phyloP scores from a whole-genome alignment of 2,329 filamentous ascomycete genomes.

The Arachnopeziza araneosa region DNA sequence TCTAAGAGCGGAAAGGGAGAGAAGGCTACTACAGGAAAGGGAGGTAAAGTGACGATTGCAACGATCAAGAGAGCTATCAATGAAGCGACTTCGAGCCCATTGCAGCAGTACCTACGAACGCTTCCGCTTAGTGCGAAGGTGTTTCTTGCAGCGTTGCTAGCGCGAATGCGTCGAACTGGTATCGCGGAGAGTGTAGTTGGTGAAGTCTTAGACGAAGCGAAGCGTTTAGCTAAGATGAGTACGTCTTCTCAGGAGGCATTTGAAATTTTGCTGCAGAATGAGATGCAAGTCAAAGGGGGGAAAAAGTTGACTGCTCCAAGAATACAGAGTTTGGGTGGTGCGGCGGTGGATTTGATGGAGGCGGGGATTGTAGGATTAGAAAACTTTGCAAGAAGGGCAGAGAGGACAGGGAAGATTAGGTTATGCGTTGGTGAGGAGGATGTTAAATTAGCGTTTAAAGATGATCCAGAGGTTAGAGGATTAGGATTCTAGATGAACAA shows the following conservation, averaged over 20 bases:
- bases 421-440: constrained; percentile 87
- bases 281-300: neutral
- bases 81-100: constrained; percentile 86
- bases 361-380: constrained; percentile 86
- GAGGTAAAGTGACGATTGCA: constrained; percentile 73
- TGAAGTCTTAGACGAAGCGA: constrained; percentile 83
- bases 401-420: constrained; percentile 81
- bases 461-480: constrained; percentile 77
- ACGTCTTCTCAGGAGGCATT: constrained; percentile 51
- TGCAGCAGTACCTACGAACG: constrained; percentile 81
- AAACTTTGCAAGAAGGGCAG: constrained; percentile 57
- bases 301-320: constrained; percentile 33
- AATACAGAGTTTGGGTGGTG: constrained; percentile 58
- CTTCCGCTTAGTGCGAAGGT: constrained; percentile 80
- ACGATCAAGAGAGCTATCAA: constrained; percentile 93
- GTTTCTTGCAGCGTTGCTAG: constrained; percentile 75
- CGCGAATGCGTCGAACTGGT: constrained; percentile 75
- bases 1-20: constrained; percentile 47
- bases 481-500: constrained; percentile 27
- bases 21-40: constrained; percentile 8
- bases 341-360: constrained; percentile 77
- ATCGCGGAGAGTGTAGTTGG: constrained; percentile 82
- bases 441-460: constrained; percentile 77
- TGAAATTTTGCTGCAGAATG: constrained; percentile 43
- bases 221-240: constrained; percentile 59